Base-by-base conservation (phyloP, 2,329 filamentous ascomycete species). In the Paraphoma chrysanthemicola region DNA sequence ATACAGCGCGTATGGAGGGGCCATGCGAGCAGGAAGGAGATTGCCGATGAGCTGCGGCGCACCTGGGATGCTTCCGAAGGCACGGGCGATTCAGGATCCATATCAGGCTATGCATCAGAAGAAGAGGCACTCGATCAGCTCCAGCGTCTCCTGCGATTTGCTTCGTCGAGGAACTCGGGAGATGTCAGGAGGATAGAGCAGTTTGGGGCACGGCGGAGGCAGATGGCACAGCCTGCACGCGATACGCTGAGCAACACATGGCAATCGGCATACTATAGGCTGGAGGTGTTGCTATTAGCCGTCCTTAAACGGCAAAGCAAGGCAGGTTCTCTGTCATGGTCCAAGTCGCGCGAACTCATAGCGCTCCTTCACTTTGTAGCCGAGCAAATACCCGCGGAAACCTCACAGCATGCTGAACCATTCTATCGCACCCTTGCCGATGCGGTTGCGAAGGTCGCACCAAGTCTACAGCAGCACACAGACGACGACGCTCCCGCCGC, bases 1-100 rank as follows among this genome's bases (percentile, higher is more conserved):
- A 87, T 98, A 63, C 95, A 98, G 75, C 85, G 86, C 63, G 81
- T 85, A 76, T 98, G 93, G 93, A 86, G 94, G 74, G 93, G 93
- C 12, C 85, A 96, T 75, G 83, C 76, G 54, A 82, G 80, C 56
- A 86, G 93, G 66, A 83, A 80, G 57, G 72, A 76, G 48, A 80
- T 91, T 59, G 86, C 86, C 61, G 78, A 83, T 45, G 69, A 52
- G 87, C 86, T 78, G 58, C 76, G 78, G 52, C 59, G 64, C 11
- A 60, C 69, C n/a, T 64, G 69, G 53, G 76, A 78, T 55, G 60
- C 67, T 5, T 57, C 64, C 1, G 73, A 80, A 60, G 50, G 43
- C 3, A 31, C 52, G 9, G 29, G 55, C 68, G 42, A 44, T 29
- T 12, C 29, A 23, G 50, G 30, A 36, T 53, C 43, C 43, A 57